Conservation (phyloP, 176 grass and related monocot genomes). For the Rhynchospora pubera region DNA sequence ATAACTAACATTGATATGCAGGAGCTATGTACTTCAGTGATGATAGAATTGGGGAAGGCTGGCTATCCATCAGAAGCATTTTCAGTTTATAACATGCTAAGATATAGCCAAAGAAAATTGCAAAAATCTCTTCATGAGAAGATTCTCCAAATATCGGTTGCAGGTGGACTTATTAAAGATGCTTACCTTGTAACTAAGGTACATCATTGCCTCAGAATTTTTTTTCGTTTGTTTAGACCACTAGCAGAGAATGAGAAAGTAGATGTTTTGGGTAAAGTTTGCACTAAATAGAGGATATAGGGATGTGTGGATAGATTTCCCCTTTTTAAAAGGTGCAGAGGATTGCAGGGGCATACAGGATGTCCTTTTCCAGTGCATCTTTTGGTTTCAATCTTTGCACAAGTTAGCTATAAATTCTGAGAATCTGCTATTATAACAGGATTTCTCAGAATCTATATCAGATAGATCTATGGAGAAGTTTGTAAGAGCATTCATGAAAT, state of each 20-base stretch:
- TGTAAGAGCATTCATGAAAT: constrained; percentile 68
- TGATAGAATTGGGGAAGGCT: constrained; percentile 63
- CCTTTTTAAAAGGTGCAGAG: neutral
- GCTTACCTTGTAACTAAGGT: constrained; percentile 91
- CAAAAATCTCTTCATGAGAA: constrained; percentile 82
- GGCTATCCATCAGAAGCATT: constrained; percentile 92
- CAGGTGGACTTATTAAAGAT: constrained; percentile 72
- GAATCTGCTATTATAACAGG: constrained; percentile 41
- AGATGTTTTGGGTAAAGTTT: neutral
- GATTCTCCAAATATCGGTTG: constrained; percentile 60
- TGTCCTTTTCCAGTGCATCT: constrained; percentile 6
- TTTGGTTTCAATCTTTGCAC: constrained; percentile 16
- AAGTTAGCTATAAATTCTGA: constrained; percentile 15
- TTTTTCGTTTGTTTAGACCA: neutral
- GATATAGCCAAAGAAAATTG: constrained; percentile 78
- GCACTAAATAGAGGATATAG: neutral
- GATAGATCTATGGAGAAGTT: constrained; percentile 66
- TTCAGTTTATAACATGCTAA: constrained; percentile 91
- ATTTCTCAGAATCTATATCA: constrained; percentile 57
- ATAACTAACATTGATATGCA: constrained; percentile 30
- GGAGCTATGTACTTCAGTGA: constrained; percentile 80
- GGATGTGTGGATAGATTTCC: neutral
- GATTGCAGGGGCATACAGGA: neutral
- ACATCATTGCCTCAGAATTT: constrained; percentile 6
- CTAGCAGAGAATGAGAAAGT: neutral